These are phyloP conservation scores for Ramichloridium luteum DNA, from an alignment of 2,329 filamentous ascomycete genomes.

Conservation along the genomic window DNA sequence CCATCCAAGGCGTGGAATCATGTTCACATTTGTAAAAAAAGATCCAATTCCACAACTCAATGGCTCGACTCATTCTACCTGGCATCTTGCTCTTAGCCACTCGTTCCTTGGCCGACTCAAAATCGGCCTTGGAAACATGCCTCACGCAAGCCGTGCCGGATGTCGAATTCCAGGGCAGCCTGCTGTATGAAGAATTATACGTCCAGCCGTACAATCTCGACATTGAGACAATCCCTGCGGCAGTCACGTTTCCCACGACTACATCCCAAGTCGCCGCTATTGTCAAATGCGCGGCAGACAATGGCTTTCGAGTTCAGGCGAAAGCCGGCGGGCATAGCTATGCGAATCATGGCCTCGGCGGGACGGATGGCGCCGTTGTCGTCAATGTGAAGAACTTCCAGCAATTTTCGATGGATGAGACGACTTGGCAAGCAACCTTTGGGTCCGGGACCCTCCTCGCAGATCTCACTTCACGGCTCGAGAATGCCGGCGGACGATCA, in stretches of 20 bases:
- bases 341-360: conserved; percentile 9
- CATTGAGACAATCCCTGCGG: conserved; percentile 7
- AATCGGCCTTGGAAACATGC: too few relatives aligned
- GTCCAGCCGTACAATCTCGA: conserved; percentile 12
- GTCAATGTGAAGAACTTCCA: conserved; percentile 5
- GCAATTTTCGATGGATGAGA: conserved; percentile 10
- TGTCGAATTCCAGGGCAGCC: too few relatives aligned
- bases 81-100: too few relatives aligned
- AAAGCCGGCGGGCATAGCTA: conserved; percentile 12
- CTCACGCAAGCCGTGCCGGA: too few relatives aligned
- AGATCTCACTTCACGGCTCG: not conserved
- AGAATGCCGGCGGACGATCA: not conserved
- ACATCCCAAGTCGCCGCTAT: conserved; percentile 8
- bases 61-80: too few relatives aligned
- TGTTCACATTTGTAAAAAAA: too few relatives aligned
- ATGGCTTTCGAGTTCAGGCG: conserved; percentile 10
- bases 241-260: conserved; percentile 9
- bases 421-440: conserved; percentile 8
- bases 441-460: too few relatives aligned
- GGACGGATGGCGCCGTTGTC: too few relatives aligned
- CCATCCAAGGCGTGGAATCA: too few relatives aligned
- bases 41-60: too few relatives aligned
- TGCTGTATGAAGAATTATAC: conserved; percentile 9
- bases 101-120: too few relatives aligned
- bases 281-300: conserved; percentile 10